These are phyloP conservation scores for Noccaea bulbosa DNA, from an alignment of 345 rosid genomes.

Conservation along the genomic window DNA sequence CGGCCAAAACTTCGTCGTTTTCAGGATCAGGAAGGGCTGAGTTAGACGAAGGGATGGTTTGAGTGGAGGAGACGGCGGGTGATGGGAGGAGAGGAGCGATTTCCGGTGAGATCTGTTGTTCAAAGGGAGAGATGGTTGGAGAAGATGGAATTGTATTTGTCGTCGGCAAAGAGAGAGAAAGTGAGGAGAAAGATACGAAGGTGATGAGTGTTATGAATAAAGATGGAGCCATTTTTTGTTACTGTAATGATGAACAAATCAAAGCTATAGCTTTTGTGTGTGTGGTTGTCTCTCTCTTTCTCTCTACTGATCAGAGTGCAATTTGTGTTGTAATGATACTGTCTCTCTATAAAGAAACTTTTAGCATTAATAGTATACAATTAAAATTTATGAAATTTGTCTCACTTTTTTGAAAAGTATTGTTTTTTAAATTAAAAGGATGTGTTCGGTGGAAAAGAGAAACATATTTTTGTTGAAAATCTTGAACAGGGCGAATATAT, in stretches of 20 bases:
- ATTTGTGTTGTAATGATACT: conserved; percentile 36
- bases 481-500: not conserved
- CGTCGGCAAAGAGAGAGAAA: conserved; percentile 42
- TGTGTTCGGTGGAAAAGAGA: conserved; percentile 35
- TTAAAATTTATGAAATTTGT: not conserved
- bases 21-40: conserved; percentile 74
- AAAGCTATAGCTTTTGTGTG: conserved; percentile 40
- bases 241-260: conserved; percentile 68
- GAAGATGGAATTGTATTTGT: conserved; percentile 39
- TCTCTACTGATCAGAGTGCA: conserved; percentile 28
- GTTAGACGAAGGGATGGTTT: conserved; percentile 66
- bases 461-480: not conserved
- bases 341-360: conserved; percentile 36
- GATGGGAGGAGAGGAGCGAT: conserved; percentile 80
- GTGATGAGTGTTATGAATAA: conserved; percentile 45
- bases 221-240: conserved; percentile 56
- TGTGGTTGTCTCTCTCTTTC: not conserved
- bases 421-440: conserved; percentile 8
- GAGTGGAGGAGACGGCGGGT: conserved; percentile 60
- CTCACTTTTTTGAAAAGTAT: conserved; percentile 7
- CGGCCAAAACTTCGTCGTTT: conserved; percentile 39
- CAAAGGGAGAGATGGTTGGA: conserved; percentile 53
- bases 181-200: conserved; percentile 41
- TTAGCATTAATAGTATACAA: conserved; percentile 12
- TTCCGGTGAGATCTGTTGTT: conserved; percentile 68